Evolutionary conservation across 2,329 filamentous ascomycete genomes (phyloP).

Genomic region (Trichoderma endophyticum): DNA sequence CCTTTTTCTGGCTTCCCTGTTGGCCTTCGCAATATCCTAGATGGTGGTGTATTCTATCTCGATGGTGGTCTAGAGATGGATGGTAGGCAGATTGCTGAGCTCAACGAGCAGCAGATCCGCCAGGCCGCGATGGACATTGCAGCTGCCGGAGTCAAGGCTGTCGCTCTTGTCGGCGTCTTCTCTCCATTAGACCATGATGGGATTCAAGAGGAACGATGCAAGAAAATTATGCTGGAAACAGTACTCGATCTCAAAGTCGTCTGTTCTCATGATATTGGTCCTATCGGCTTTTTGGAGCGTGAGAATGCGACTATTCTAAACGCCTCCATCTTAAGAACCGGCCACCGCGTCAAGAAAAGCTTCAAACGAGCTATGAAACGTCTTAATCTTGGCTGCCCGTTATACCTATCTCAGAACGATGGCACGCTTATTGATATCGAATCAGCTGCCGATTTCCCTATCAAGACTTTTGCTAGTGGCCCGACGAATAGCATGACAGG

Average conservation of each 20-base stretch:
- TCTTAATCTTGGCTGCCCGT: constrained; percentile 36
- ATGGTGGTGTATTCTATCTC: constrained; percentile 41
- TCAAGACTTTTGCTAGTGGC: constrained; percentile 52
- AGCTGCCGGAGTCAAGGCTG: constrained; percentile 34
- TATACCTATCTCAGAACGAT: constrained; percentile 53
- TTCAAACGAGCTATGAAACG: constrained; percentile 41
- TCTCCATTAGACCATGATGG: constrained; percentile 44
- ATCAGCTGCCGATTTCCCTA: constrained; percentile 46
- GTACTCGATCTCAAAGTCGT: constrained; percentile 37
- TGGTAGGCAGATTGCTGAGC: constrained; percentile 42
- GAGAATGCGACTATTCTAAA: constrained; percentile 57
- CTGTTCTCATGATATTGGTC: constrained; percentile 44
- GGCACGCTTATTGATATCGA: constrained; percentile 49
- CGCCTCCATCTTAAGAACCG: constrained; percentile 48
- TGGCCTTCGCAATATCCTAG: constrained; percentile 38
- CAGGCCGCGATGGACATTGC: constrained; percentile 31
- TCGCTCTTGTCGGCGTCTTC: constrained; percentile 46
- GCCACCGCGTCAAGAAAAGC: constrained; percentile 43
- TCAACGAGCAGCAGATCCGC: constrained; percentile 34
- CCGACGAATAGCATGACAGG: constrained; percentile 54
- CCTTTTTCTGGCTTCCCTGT: constrained; percentile 47
- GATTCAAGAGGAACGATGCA: constrained; percentile 40
- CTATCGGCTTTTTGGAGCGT: constrained; percentile 43
- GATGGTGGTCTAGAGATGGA: constrained; percentile 49
- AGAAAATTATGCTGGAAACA: constrained; percentile 35